phyloP scores from a whole-genome alignment of 768 basidiomycete genomes.

The Hypholoma fasciculare region DNA sequence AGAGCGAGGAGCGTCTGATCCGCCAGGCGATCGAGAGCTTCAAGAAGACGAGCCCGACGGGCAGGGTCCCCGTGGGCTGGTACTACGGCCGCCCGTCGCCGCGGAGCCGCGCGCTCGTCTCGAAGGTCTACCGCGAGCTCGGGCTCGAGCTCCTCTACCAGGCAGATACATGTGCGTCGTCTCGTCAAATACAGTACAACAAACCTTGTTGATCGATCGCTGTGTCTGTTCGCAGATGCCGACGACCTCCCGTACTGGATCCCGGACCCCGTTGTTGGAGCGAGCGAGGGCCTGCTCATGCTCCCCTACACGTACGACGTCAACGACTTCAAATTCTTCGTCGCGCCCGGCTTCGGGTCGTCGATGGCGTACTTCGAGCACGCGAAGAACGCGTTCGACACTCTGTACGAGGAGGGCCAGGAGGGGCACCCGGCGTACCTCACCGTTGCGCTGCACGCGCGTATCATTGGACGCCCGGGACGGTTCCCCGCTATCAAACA shows the following conservation, averaged over 20 bases:
- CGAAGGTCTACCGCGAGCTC: conserved; percentile 17
- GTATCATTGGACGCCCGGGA: conserved; percentile 15
- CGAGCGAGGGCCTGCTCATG: conserved; percentile 13
- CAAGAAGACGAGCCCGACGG: conserved; percentile 13
- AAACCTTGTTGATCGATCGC: background rate
- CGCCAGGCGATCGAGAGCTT: conserved; percentile 14
- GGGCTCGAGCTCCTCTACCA: conserved; percentile 17
- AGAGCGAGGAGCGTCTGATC: conserved; percentile 14
- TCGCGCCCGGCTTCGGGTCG: conserved; percentile 16
- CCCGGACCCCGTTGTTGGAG: conserved; percentile 14
- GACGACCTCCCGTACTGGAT: conserved; percentile 19
- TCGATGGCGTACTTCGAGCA: conserved; percentile 19
- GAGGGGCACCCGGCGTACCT: conserved; percentile 13
- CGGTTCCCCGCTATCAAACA: conserved; percentile 17
- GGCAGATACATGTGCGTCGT: conserved; percentile 12
- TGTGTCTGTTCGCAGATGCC: conserved; percentile 3
- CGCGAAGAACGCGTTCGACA: conserved; percentile 17
- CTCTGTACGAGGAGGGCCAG: conserved; percentile 15
- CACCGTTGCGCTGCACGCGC: conserved; percentile 16
- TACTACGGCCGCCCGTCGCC: conserved; percentile 18
- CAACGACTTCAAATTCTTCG: conserved; percentile 20
- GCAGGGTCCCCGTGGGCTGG: conserved; percentile 16
- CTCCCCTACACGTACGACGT: conserved; percentile 17
- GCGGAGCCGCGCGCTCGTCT: conserved; percentile 15
- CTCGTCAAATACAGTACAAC: background rate